Base-by-base conservation (phyloP, 768 basidiomycete genomes). In the Tulasnella sp. region DNA sequence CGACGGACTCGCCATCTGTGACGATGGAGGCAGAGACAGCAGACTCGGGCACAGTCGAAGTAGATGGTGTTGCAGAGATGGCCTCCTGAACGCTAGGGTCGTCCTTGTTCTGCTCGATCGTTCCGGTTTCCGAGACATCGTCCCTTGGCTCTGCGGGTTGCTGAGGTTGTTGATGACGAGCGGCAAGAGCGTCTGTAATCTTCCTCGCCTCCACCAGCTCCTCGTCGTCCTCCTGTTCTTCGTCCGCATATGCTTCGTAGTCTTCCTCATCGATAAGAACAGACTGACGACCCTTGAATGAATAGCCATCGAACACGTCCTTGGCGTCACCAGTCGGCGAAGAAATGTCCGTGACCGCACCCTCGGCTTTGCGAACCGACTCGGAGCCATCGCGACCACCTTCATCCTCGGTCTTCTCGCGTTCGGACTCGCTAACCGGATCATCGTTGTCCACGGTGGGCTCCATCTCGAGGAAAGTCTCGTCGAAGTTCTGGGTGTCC, bases 401-500 rank as follows among this genome's bases (percentile, higher is more conserved):
- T 46, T 81, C 82, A 44, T 82, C 81, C 27, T 83, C 83, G 19
- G 84, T 82, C 27, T 84, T 82, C 48, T 81, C 81, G 62, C 79
- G 80, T 34, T 81, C 79, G 9, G 82, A 82, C 19, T 82, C 75
- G 24, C 84, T 82, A 16, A 80, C 79, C 14, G 77, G 81, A 10
- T 89, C 88, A 19, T 83, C 85, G 38, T 83, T 82, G 81, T 96
- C 94, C 81, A 99, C 91, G 73, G 94, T 92, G 34, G 96, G 95
- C 82, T 93, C 92, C 94, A 99, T 97, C 84, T 94, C 94, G 80
- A 99, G 89, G 91, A 98, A 99, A 56, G 94, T 92, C 81, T 97
- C 94, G 85, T 99, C 97, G 85, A 99, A 99, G 86, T 99, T 98
- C 85, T 95, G 94, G 82, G 95, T 97, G 89, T 99, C 98, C 83